Evolutionary conservation across 257 asterid species (phyloP).

Genomic region (Scutellaria minor): DNA sequence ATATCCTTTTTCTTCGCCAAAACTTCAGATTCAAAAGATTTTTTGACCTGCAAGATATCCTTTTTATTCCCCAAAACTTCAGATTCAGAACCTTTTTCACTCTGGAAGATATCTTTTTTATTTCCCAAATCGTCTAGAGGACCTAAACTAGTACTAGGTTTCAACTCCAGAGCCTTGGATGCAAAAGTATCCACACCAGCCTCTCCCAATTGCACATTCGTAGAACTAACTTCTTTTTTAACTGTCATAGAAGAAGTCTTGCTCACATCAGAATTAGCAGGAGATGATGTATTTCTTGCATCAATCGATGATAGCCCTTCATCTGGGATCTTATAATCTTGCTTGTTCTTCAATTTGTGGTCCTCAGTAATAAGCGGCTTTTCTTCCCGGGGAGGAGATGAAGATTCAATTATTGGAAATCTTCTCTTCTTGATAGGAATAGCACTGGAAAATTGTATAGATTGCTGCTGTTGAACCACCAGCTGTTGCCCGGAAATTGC

Average conservation of each 20-base stretch:
- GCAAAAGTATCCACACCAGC: conserved; percentile 31
- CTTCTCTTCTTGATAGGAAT: conserved; percentile 89
- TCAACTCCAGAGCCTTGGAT: conserved; percentile 37
- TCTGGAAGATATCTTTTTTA: conserved; percentile 30
- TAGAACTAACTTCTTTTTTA: conserved; percentile 42
- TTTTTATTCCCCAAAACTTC: conserved; percentile 37
- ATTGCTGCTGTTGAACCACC: conserved; percentile 44
- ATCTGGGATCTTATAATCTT: conserved; percentile 39
- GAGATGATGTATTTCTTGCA: conserved; percentile 20
- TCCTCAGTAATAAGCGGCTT: conserved; percentile 33
- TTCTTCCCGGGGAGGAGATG: conserved; percentile 59
- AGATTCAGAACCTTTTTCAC: conserved; percentile 38
- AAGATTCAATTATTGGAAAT: conserved; percentile 51
- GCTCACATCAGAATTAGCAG: conserved; percentile 44
- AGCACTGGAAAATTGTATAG: conserved; percentile 54
- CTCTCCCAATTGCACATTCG: conserved; percentile 21
- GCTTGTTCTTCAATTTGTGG: conserved; percentile 38
- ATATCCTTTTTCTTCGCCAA: conserved; percentile 36
- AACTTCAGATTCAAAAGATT: conserved; percentile 33
- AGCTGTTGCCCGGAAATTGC: conserved; percentile 45
- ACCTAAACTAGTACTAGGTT: conserved; percentile 37
- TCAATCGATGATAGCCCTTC: conserved; percentile 34
- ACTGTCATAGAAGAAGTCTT: conserved; percentile 37
- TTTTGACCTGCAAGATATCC: conserved; percentile 37
- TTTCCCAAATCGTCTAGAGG: conserved; percentile 34